Evolutionary conservation across 768 basidiomycete genomes (phyloP).

Genomic region (Nidularia pulvinata): DNA sequence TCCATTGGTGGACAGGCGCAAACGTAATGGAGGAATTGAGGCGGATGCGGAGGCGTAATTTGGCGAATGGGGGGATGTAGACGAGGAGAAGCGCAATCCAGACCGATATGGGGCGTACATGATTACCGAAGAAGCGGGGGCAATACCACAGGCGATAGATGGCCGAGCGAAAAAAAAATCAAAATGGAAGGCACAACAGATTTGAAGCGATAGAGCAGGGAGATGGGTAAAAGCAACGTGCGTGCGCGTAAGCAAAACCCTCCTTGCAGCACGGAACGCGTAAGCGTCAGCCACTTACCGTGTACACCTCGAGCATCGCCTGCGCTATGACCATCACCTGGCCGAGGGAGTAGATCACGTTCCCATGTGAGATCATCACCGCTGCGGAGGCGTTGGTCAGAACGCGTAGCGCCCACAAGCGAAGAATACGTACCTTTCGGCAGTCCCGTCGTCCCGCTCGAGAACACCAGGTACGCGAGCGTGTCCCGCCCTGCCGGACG

Average conservation of each 20-base stretch:
- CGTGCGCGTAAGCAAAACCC: background rate
- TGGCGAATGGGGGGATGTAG: too few relatives aligned
- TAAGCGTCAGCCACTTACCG: conserved; percentile 24
- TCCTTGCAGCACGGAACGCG: background rate
- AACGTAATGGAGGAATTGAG: too few relatives aligned
- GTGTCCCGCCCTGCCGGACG: conserved; percentile 49
- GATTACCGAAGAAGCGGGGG: too few relatives aligned
- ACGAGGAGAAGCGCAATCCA: too few relatives aligned
- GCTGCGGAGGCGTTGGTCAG: conserved; percentile 32
- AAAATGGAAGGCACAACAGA: too few relatives aligned
- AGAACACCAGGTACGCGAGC: conserved; percentile 71
- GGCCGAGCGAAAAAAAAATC: too few relatives aligned
- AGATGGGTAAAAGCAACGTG: too few relatives aligned
- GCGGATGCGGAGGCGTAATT: too few relatives aligned
- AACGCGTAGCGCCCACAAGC: background rate
- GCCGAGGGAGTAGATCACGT: conserved; percentile 42
- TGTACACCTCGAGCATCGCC: conserved; percentile 28
- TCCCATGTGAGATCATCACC: conserved; percentile 76
- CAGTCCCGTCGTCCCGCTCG: conserved; percentile 76
- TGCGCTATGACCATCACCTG: conserved; percentile 31
- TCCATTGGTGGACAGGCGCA: too few relatives aligned
- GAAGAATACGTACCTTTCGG: conserved; percentile 56
- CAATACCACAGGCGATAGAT: too few relatives aligned
- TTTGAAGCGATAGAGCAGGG: too few relatives aligned
- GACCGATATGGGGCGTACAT: too few relatives aligned